Percentiles rank a stretch among this genome's conserved stretches.
Evolutionary conservation across 2,329 filamentous ascomycete species (phyloP).

Genomic region (Diaporthe ampelina): DNA sequence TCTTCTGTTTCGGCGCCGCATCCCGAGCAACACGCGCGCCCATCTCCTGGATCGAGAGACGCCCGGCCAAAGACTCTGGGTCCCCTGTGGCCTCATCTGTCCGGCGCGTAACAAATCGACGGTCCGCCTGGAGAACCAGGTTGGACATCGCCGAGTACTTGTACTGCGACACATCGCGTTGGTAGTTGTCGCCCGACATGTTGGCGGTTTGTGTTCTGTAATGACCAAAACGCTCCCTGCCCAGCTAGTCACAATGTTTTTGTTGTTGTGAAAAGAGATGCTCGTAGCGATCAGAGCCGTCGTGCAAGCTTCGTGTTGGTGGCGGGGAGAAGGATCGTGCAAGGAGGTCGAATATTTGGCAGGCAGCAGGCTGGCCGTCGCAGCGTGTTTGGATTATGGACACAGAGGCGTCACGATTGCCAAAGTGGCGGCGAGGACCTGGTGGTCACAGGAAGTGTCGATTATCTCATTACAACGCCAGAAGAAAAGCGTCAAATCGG

Average conservation of each 20-base stretch:
- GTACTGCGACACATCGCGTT: slow-evolving; percentile 93
- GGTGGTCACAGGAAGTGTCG: slow-evolving; percentile 37
- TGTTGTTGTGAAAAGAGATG: slow-evolving; percentile 15
- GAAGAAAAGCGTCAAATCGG: slow-evolving; percentile 1
- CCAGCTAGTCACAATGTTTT: slow-evolving; percentile 32
- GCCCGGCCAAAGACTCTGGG: slow-evolving; percentile 95
- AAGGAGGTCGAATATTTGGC: neutral
- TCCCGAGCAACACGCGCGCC: slow-evolving; percentile 86
- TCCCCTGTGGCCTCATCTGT: slow-evolving; percentile 97
- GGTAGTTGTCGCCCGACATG: slow-evolving; percentile 76
- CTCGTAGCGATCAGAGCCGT: neutral
- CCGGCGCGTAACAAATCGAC: slow-evolving; percentile 91
- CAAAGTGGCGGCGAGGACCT: slow-evolving; percentile 30
- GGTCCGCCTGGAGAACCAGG: slow-evolving; percentile 99
- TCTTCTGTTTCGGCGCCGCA: slow-evolving; percentile 84
- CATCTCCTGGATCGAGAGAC: slow-evolving; percentile 96
- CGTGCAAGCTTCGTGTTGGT: neutral
- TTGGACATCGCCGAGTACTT: slow-evolving; percentile 99
- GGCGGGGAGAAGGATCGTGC: neutral
- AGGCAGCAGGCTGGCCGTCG: neutral
- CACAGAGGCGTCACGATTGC: slow-evolving; percentile 28
- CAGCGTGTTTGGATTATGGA: slow-evolving; percentile 17
- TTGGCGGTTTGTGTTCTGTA: slow-evolving; percentile 50
- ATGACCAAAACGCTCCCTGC: slow-evolving; percentile 4
- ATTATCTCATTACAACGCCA: slow-evolving; percentile 41